Percentiles rank a stretch among this genome's conserved stretches.
Evolutionary conservation across 2,329 filamentous ascomycete species (phyloP).

Genomic region (Aspergillus amoenus): DNA sequence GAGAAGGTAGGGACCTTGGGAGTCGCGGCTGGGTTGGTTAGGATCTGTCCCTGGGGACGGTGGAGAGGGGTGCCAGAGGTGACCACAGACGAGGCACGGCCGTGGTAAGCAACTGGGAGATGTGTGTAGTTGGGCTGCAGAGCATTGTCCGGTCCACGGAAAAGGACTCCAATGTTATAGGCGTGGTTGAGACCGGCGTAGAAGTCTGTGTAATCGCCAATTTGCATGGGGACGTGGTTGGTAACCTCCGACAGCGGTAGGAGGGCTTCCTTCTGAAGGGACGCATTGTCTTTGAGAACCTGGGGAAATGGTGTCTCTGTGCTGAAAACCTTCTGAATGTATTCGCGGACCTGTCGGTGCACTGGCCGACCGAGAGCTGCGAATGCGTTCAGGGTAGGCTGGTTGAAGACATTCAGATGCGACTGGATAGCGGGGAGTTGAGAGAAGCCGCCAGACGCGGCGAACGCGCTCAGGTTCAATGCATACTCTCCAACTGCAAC

Average conservation of each 20-base stretch:
- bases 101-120: slow-evolving; percentile 79
- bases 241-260: slow-evolving; percentile 59
- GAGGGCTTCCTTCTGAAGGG: slow-evolving; percentile 58
- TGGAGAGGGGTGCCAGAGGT: slow-evolving; percentile 70
- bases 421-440: slow-evolving; percentile 57
- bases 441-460: slow-evolving; percentile 59
- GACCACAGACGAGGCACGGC: slow-evolving; percentile 72
- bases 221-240: slow-evolving; percentile 72
- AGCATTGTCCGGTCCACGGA: slow-evolving; percentile 70
- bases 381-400: slow-evolving; percentile 70
- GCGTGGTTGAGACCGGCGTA: slow-evolving; percentile 80
- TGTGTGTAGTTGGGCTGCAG: slow-evolving; percentile 80
- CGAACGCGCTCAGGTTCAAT: slow-evolving; percentile 66
- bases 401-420: slow-evolving; percentile 61
- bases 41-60: slow-evolving; percentile 74
- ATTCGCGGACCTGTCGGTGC: slow-evolving; percentile 67
- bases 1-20: slow-evolving; percentile 64
- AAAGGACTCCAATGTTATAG: slow-evolving; percentile 68
- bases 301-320: slow-evolving; percentile 59
- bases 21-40: slow-evolving; percentile 61
- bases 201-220: slow-evolving; percentile 84
- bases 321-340: slow-evolving; percentile 67
- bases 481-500: slow-evolving; percentile 72
- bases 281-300: slow-evolving; percentile 62
- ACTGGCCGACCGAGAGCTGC: slow-evolving; percentile 68